A percentile compares a stretch with the other conserved stretches of the same genome.
These are phyloP conservation scores for Lasiodiplodia sp. DNA, from an alignment of 2,329 filamentous ascomycete genomes.

Conservation along the genomic window DNA sequence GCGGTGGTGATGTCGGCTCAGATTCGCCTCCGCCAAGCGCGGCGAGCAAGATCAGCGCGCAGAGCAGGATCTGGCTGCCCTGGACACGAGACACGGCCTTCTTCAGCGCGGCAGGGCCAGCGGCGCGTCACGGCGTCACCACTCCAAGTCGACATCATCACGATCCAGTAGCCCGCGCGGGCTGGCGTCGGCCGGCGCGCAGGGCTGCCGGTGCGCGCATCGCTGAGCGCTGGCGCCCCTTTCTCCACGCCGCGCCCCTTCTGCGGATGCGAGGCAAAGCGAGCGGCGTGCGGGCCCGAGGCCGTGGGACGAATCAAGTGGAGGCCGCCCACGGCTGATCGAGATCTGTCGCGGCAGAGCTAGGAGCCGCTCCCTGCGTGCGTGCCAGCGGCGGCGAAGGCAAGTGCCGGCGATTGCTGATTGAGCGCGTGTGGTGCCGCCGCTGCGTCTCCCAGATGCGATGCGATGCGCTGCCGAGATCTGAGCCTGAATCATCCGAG, in stretches of 20 bases:
- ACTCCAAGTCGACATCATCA: slow-evolving; percentile 15
- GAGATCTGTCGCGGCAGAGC: slow-evolving; percentile 28
- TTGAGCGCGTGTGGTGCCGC: slow-evolving; percentile 3
- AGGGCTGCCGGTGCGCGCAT: slow-evolving; percentile 11
- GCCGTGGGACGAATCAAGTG: slow-evolving; percentile 26
- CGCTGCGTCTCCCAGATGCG: slow-evolving; percentile 17
- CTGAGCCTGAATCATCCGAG: slow-evolving; percentile 26
- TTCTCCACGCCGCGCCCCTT: slow-evolving; percentile 13
- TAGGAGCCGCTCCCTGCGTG: slow-evolving; percentile 27
- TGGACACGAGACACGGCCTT: slow-evolving; percentile 26
- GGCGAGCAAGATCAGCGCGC: slow-evolving; percentile 23
- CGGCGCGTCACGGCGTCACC: slow-evolving; percentile 23
- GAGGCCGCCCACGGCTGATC: slow-evolving; percentile 24
- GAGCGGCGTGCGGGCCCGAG: slow-evolving; percentile 25
- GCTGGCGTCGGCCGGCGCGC: slow-evolving; percentile 6
- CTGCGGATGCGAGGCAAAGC: slow-evolving; percentile 16
- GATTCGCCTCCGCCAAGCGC: slow-evolving; percentile 24
- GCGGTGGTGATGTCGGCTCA: slow-evolving; percentile 17
- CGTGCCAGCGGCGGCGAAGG: slow-evolving; percentile 16
- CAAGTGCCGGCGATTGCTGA: slow-evolving; percentile 21
- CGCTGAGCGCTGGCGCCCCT: slow-evolving; percentile 2
- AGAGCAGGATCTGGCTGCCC: slow-evolving; percentile 27
- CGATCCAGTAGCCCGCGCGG: slow-evolving; percentile 13
- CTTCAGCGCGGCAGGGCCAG: slow-evolving; percentile 25
- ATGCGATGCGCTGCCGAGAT: slow-evolving; percentile 24